Base-by-base conservation (phyloP, 768 basidiomycete species). In the Candolleomyces eurysporus region DNA sequence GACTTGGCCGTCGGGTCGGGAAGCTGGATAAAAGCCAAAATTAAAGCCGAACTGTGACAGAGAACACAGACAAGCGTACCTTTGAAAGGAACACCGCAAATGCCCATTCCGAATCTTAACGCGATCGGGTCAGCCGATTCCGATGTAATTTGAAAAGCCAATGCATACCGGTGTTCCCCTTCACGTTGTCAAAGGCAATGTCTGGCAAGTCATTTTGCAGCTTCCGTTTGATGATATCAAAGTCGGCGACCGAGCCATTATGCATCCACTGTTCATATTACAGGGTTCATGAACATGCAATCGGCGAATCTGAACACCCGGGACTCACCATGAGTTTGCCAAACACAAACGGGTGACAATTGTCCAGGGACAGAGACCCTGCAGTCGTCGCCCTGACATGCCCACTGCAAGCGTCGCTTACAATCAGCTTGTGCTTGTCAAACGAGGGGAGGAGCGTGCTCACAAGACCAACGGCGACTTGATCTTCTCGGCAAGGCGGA, bases 361-460 rank as follows among this genome's bases (percentile, higher is more conserved):
- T 96, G 72, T 95, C 94, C 64, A 94, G 75, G 21, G 91, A 94
- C n/a, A 97, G 76, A 0, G 93, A 90, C 8, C 94, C 95, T 0
- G 92, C 90, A 2, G 96, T 98, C 0, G 94, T 93, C 6, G 96
- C 96, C 56, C 96, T 86, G 61, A 98, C 96, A 76, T 98, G 95
- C 3, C 86, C 94, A 73, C 91, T 89, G 53, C 49, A 59, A n/a
- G 49, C 32, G 4, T 40, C 36, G 10, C 48, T 39, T 26, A 26
- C 17, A 54, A 59, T 31, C 22, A 56, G 45, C 17, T 8, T 6
- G 39, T 8, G 39, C 52, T 32, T 40, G 21, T 14, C 19, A 16
- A 22, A 17, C 40, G 30, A 52, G 55, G 52, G 42, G 13, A 52
- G 30, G 22, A 46, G 36, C 53, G 36, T 26, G 78, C 88, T 69